These are phyloP conservation scores for Aureobasidium sp. DNA, from an alignment of 2,329 filamentous ascomycete species.

Conservation along the genomic window DNA sequence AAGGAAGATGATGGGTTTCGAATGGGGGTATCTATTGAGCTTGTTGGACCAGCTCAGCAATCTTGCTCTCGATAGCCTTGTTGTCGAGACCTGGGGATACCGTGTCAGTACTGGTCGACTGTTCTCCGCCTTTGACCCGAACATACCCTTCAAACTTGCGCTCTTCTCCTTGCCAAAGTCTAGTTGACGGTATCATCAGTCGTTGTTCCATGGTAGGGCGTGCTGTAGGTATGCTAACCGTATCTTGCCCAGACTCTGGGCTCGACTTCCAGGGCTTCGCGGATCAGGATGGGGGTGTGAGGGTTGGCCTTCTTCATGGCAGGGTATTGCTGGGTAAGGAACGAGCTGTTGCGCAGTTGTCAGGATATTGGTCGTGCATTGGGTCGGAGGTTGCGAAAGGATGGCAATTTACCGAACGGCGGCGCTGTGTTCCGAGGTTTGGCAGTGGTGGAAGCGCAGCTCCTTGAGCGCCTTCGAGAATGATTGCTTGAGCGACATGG, in stretches of 20 bases:
- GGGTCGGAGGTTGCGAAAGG: neutral
- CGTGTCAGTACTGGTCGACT: constrained; percentile 13
- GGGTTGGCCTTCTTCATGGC: constrained; percentile 99
- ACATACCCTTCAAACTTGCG: constrained; percentile 50
- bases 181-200: constrained; percentile 24
- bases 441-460: constrained; percentile 94
- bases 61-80: constrained; percentile 60
- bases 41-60: constrained; percentile 52
- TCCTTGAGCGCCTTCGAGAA: constrained; percentile 87
- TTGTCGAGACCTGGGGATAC: constrained; percentile 50
- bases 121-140: neutral
- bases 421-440: constrained; percentile 83
- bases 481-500: constrained; percentile 86
- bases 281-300: constrained; percentile 82
- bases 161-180: constrained; percentile 61
- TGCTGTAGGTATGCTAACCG: constrained; percentile 45
- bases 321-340: constrained; percentile 84
- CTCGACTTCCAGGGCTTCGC: constrained; percentile 76
- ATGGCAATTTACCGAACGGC: constrained; percentile 60
- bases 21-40: constrained; percentile 6
- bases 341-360: constrained; percentile 51
- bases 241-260: constrained; percentile 90
- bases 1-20: neutral
- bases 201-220: neutral
- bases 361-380: neutral